Evolutionary conservation across 2,329 filamentous ascomycete genomes (phyloP), one percentile per base, ranked within the genome.

Genomic region (Arthrobotrys entomopaga): DNA sequence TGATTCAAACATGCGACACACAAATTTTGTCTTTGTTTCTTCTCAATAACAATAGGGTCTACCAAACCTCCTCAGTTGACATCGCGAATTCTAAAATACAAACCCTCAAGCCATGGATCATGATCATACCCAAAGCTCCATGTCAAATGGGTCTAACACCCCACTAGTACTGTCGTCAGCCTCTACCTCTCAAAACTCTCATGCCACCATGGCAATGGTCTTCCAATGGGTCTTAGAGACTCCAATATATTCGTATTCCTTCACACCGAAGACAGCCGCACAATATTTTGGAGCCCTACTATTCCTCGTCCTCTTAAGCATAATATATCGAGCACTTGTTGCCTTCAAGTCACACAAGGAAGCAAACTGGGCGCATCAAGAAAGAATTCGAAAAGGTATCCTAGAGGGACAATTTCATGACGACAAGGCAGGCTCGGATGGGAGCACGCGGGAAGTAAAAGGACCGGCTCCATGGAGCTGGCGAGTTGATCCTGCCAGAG

Each of bases 211-310:
- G 86, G 78, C 80, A 52, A 87, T 87, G 85, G 82, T 83, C 74
- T 95, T 95, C 85, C 89, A 89, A 77, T 87, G 85, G 76, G 82
- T 84, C 66, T 87, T 87, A 53, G 82, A 80, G 65, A 91, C 89
- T 0, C 84, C 89, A 2, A 84, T 92, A 52, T 92, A 85, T 83
- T 89, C 91, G 15, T 81, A 82, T 20, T 81, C 84, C 60, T 98
- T 93, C 92, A 90, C 90, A 1, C 94, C 94, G 3, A 82, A 80
- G 26, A 89, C 83, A 40, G 83, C 85, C 4, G 92, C 90, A 78
- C 83, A 86, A 72, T 98, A 97, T 82, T 92, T 92, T 1, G 94
- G 88, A 65, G 96, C 92, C 26, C 96, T 94, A 84, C 91, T 97
- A 81, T 97, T 97, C 83, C 86, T 97, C 71, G 89, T 97, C 80